A percentile compares a stretch with the other conserved stretches of the same genome.
Conservation (phyloP, 805 yeast species). For the Pichia paraexigua region DNA sequence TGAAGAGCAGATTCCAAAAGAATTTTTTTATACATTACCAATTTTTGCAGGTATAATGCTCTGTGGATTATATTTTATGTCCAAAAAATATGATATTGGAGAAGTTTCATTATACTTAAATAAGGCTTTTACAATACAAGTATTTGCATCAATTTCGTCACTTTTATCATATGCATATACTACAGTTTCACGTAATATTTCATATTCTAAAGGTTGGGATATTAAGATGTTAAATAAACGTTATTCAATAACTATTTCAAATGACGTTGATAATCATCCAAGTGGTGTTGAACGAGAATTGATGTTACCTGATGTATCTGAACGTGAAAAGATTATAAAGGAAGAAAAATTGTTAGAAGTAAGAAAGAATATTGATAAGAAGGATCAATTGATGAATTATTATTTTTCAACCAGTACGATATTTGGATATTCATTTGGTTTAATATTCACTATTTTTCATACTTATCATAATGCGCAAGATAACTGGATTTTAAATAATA, state of each 20-base stretch:
- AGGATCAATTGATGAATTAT: constrained; percentile 29
- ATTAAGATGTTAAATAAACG: constrained; percentile 28
- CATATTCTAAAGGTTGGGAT: constrained; percentile 21
- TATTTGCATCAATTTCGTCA: constrained; percentile 22
- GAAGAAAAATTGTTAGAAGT: constrained; percentile 20
- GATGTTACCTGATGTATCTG: constrained; percentile 25
- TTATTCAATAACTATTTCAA: constrained; percentile 34
- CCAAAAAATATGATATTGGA: constrained; percentile 28
- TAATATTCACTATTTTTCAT: constrained; percentile 13
- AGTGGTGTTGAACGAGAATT: constrained; percentile 31
- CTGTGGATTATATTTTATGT: constrained; percentile 22
- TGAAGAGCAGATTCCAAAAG: constrained; percentile 16
- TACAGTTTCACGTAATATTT: constrained; percentile 21
- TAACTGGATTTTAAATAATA: constrained; percentile 42
- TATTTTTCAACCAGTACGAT: constrained; percentile 29
- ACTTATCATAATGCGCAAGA: constrained; percentile 19
- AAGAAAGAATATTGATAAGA: constrained; percentile 17
- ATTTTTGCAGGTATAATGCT: constrained; percentile 30
- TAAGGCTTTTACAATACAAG: not conserved
- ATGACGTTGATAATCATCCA: constrained; percentile 31
- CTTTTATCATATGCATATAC: constrained; percentile 26
- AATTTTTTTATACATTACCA: constrained; percentile 36
- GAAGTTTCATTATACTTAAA: constrained; percentile 18
- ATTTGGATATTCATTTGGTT: constrained; percentile 18
- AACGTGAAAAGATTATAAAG: constrained; percentile 23